These are phyloP conservation scores for Wallacemonas sp. DNA, from an alignment of 208 protist genomes.

Conservation along the genomic window DNA sequence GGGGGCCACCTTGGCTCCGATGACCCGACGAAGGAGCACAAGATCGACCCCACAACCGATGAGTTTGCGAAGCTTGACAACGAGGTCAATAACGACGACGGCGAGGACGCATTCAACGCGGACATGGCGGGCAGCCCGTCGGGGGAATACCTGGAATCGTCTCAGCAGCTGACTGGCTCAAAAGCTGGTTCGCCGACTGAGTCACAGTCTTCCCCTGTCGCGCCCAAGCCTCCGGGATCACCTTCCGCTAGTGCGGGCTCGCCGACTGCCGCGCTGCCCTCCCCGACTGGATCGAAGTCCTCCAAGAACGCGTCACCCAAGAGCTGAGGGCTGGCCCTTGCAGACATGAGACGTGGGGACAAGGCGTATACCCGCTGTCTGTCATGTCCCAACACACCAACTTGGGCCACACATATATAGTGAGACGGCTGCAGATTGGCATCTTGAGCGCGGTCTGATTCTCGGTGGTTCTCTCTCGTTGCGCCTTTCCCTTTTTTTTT, in stretches of 20 bases:
- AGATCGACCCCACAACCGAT: conserved; percentile 7
- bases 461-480: neutral
- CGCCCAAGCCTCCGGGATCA: neutral
- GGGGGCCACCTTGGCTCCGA: conserved; percentile 53
- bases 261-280: neutral
- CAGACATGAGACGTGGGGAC: too few relatives aligned
- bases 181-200: conserved; percentile 1
- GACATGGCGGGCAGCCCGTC: conserved; percentile 12
- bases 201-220: conserved; percentile 5
- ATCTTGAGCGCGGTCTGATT: neutral
- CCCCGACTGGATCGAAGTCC: neutral
- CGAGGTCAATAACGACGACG: conserved; percentile 15
- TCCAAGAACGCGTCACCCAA: neutral
- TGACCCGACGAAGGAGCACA: conserved; percentile 58
- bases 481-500: conserved; percentile 11
- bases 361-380: too few relatives aligned
- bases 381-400: too few relatives aligned
- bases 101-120: conserved; percentile 4
- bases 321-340: neutral
- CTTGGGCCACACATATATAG: too few relatives aligned
- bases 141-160: conserved; percentile 9
- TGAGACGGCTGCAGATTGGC: too few relatives aligned
- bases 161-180: conserved; percentile 11
- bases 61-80: conserved; percentile 15
- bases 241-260: neutral